Evolutionary conservation across 495 filamentous ascomycete genomes (phyloP).

Genomic region (Chaetomium tenue): DNA sequence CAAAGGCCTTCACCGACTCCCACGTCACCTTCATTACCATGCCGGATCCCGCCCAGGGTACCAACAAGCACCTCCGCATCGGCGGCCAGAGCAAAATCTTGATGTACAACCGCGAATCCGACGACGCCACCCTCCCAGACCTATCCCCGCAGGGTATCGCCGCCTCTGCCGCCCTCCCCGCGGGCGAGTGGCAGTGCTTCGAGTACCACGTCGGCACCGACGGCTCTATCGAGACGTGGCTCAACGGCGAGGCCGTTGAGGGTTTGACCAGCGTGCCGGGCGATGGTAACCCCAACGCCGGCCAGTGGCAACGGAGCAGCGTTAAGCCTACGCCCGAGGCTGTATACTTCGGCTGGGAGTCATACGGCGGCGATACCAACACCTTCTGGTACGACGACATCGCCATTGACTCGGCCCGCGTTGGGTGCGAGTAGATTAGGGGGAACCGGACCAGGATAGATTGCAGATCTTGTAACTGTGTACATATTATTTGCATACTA

Average conservation of each 20-base stretch:
- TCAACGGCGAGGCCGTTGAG: constrained; percentile 49
- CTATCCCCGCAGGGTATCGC: constrained; percentile 57
- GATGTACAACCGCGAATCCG: constrained; percentile 61
- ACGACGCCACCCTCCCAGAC: constrained; percentile 59
- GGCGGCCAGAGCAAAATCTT: constrained; percentile 57
- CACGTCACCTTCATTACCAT: constrained; percentile 64
- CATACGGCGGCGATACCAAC: constrained; percentile 56
- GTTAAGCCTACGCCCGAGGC: constrained; percentile 50
- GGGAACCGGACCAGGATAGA: neutral
- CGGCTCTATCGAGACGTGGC: constrained; percentile 57
- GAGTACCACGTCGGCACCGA: constrained; percentile 57
- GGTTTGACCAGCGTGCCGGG: constrained; percentile 50
- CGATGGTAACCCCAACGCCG: constrained; percentile 49
- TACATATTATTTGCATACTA: neutral
- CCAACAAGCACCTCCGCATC: constrained; percentile 58
- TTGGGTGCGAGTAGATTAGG: constrained; percentile 42
- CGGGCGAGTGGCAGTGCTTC: constrained; percentile 54
- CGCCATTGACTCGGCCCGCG: constrained; percentile 42
- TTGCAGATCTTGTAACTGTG: neutral
- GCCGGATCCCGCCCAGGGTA: constrained; percentile 55
- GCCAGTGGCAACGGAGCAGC: constrained; percentile 50
- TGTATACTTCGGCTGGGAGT: constrained; percentile 61
- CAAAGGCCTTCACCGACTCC: constrained; percentile 50
- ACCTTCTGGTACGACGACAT: constrained; percentile 62
- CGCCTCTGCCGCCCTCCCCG: constrained; percentile 49